Base-by-base conservation (phyloP, 1,284 basidiomycete species). In the Trichosporon inkin region DNA sequence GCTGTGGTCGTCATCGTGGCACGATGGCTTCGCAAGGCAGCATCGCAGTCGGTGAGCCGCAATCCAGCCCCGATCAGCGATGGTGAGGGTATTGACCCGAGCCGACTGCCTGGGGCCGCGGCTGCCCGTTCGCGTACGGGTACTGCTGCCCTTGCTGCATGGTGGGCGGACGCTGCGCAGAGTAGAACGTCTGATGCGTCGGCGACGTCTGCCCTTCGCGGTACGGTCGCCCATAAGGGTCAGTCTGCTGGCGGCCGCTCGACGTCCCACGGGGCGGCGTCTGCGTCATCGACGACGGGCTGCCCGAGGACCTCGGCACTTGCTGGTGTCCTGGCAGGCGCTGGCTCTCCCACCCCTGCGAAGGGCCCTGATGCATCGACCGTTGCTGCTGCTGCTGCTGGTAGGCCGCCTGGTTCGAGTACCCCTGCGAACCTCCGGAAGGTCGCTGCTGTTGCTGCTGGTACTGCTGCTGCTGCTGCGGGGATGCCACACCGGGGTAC, bases 401-500 rank as follows among this genome's bases (percentile, higher is more conserved):
- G 44, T 49, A 49, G 22, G 22, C 41, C 13, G 22, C 67, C 67
- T 65, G 67, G 37, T 55, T 38, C 13, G 52, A 44, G 19, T 40
- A 55, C 24, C 11, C 44, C 35, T 41, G 56, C 17, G 36, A 38
- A 3, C 36, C 54, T 10, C 51, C 52, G n/a, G 37, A 36, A 1
- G 55, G 56, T 3, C 40, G 63, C 62, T 56, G 66, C 62, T 39
- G 61, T 47, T 47, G 64, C 59, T n/a, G 58, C 37, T 11, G 41
- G 55, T 47, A 36, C 53, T n/a, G 40, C 59, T 55, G 38, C 44
- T 54, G 58, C 53, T 55, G 54, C 40, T 53, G 55, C 24, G 36
- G 34, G 19, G 53, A 36, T 14, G 35, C 24, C 54, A 28, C 36
- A n/a, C 67, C 67, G 0, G 74, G 74, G 61, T 76, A 73, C 39